phyloP scores from a whole-genome alignment of 2,329 filamentous ascomycete genomes.

The Penicillium sp. region DNA sequence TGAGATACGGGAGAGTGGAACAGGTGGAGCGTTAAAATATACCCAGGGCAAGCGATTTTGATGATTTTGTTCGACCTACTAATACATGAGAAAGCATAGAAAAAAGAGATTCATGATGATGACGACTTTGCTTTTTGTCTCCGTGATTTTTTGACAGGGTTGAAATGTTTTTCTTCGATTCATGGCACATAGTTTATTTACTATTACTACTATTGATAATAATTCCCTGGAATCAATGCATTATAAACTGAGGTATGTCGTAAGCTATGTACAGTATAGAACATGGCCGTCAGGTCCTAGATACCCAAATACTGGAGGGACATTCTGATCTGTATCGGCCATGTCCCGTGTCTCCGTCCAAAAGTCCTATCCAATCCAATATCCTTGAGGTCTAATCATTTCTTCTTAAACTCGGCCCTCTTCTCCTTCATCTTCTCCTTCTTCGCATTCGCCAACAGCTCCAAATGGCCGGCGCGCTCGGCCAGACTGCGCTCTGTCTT shows the following conservation, averaged over 20 bases:
- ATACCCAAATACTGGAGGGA: no score
- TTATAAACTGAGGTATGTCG: neutral
- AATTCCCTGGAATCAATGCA: neutral
- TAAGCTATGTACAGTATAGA: neutral
- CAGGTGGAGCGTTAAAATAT: conserved; percentile 22
- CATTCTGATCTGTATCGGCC: neutral
- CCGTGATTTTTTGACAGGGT: neutral
- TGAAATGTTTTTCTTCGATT: neutral
- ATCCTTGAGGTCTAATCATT: neutral
- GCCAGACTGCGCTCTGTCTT: conserved; percentile 66
- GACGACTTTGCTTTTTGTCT: neutral
- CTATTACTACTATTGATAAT: neutral
- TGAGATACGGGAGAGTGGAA: neutral
- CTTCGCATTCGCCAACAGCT: conserved; percentile 64
- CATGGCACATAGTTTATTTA: conserved; percentile 9
- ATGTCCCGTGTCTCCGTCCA: neutral
- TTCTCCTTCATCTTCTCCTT: conserved; percentile 48
- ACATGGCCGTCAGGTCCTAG: no score
- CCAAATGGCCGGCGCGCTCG: conserved; percentile 65
- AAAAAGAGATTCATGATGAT: conserved; percentile 20
- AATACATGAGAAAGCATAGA: conserved; percentile 16
- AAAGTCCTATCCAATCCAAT: neutral
- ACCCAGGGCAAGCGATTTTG: conserved; percentile 26
- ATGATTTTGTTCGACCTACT: conserved; percentile 15
- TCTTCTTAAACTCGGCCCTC: conserved; percentile 17